Evolutionary conservation across 768 basidiomycete species (phyloP), one percentile per base, ranked within the genome.

Genomic region (Lactarius pseudohatsudake): DNA sequence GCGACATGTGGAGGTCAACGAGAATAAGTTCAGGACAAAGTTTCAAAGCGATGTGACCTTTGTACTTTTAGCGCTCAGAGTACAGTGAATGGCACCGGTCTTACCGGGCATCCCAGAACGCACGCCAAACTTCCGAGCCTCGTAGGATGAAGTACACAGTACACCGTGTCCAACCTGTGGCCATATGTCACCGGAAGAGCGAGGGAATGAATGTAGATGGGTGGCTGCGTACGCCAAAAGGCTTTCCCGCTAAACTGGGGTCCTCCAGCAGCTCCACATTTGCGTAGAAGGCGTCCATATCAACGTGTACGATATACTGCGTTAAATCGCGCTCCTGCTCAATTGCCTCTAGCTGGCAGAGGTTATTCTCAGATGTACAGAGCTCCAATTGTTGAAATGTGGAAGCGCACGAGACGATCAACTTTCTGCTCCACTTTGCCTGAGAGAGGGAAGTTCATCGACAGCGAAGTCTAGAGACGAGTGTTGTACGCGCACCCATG

Each of bases 101-200:
- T 68, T 72, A 91, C 92, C 85, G n/a, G 96, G 86, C 97, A 98
- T 98, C 34, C 94, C 96, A 5, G 94, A 96, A 54, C 97, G 88
- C 38, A 92, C 90, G 2, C 94, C 95, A 70, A 82, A 94, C 74
- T 90, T 94, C 55, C 95, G 83, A 7, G 95, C 95, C 73, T 94
- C 94, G 64, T 97, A 97, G 34, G 93, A 91, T 11, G 95, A 94
- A 0, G 96, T 98, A 13, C 84, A 86, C 16, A 97, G 77, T 7
- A 98, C 90, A 5, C 94, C 94, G 50, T 83, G 79, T 53, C 93
- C 93, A 20, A 96, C 95, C 81, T 80, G 75, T 59, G 41, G 38
- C 36, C 1, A 3, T 9, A 15, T 4, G 45, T 47, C 79, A 76
- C 26, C 73, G 74, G 16, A 10, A n/a, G 15, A 28, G 18, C 22